These are phyloP conservation scores for Adansonia rubrostipa DNA, from an alignment of 441 rosid genomes.

Conservation along the genomic window DNA sequence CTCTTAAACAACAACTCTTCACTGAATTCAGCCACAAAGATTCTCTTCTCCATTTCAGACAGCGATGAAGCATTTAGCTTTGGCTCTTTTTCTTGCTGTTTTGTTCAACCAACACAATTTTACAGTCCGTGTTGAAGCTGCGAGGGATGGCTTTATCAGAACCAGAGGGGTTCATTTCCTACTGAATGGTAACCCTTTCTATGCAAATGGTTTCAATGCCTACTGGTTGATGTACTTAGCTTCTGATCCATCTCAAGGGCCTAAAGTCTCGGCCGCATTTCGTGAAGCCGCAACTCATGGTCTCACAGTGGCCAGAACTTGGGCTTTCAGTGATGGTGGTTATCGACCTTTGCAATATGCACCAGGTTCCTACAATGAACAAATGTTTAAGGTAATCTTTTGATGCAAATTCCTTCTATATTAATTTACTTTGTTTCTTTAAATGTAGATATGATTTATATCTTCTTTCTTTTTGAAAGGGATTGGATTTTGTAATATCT, in stretches of 20 bases:
- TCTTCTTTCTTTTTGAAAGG: constrained; percentile 38
- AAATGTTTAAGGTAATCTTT: constrained; percentile 70
- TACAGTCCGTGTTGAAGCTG: constrained; percentile 42
- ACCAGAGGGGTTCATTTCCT: constrained; percentile 74
- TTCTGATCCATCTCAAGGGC: constrained; percentile 32
- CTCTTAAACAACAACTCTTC: constrained; percentile 1
- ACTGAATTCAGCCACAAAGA: not conserved
- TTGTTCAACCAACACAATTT: constrained; percentile 30
- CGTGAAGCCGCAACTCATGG: constrained; percentile 73
- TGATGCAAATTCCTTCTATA: not conserved
- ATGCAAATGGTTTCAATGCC: constrained; percentile 93
- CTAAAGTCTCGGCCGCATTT: constrained; percentile 66
- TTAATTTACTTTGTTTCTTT: not conserved
- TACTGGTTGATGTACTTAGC: constrained; percentile 93
- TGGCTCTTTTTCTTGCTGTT: constrained; percentile 37
- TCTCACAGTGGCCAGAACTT: constrained; percentile 78
- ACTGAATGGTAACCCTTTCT: constrained; percentile 73
- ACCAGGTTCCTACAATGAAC: constrained; percentile 87
- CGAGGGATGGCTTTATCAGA: constrained; percentile 61
- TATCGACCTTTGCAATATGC: constrained; percentile 76
- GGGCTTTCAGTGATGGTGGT: constrained; percentile 98
- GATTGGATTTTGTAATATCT: constrained; percentile 73
- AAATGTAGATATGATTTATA: constrained; percentile 13
- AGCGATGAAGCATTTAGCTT: constrained; percentile 44
- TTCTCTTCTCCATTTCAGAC: not conserved